Evolutionary conservation across 306 rosid species (phyloP).

Genomic region (Castanea mollissima): DNA sequence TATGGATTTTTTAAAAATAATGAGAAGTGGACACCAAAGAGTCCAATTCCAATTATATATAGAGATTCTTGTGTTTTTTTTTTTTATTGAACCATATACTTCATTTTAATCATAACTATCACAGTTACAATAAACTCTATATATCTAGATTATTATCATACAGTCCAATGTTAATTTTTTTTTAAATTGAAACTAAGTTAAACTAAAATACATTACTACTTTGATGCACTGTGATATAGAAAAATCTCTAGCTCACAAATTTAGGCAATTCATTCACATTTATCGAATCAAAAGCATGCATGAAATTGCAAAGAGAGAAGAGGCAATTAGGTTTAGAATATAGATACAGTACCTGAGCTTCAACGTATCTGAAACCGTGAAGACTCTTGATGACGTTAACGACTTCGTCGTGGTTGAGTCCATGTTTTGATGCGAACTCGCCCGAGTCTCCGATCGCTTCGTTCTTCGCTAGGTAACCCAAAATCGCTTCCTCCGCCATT

Average conservation of each 20-base stretch:
- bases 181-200: no score
- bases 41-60: no score
- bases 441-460: conserved; percentile 66
- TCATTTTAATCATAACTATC: no score
- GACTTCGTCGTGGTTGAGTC: conserved; percentile 61
- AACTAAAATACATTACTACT: no score
- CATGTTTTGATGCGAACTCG: conserved; percentile 51
- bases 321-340: neutral
- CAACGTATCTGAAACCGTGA: conserved; percentile 73
- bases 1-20: no score
- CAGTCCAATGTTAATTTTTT: no score
- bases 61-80: no score
- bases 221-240: neutral
- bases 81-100: no score
- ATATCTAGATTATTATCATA: no score
- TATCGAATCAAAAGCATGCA: neutral
- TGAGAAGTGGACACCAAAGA: no score
- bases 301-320: neutral
- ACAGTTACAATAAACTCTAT: no score
- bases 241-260: neutral
- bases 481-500: conserved; percentile 76
- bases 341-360: conserved; percentile 43
- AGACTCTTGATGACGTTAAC: conserved; percentile 82
- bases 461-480: conserved; percentile 54
- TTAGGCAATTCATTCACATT: neutral